Conservation (phyloP, 2,329 filamentous ascomycete genomes). For the Dothideomycetes sp. region DNA sequence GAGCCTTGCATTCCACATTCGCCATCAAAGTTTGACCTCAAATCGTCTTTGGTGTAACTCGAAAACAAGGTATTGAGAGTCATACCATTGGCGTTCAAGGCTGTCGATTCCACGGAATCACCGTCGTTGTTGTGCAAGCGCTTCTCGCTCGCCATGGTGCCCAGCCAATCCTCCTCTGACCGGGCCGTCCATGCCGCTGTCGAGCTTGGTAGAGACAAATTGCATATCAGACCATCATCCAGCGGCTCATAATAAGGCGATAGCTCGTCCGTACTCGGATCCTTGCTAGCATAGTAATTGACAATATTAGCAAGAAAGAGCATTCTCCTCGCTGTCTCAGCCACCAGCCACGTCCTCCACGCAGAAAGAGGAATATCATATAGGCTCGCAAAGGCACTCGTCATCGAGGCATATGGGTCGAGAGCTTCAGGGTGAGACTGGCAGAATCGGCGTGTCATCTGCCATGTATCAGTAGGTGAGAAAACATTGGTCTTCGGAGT, state of each 20-base stretch:
- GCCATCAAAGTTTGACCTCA: too few relatives aligned
- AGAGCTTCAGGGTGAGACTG: slow-evolving; percentile 1
- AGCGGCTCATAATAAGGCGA: not conserved
- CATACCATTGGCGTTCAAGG: too few relatives aligned
- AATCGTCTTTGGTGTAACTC: too few relatives aligned
- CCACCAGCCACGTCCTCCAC: slow-evolving; percentile 1
- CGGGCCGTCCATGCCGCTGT: not conserved
- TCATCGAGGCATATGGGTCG: not conserved
- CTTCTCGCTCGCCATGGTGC: too few relatives aligned
- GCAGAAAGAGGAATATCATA: not conserved
- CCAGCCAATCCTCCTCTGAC: slow-evolving; percentile 2
- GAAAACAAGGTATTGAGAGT: too few relatives aligned
- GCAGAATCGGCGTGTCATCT: not conserved
- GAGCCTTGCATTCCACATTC: too few relatives aligned
- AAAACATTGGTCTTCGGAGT: too few relatives aligned
- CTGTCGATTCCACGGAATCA: too few relatives aligned
- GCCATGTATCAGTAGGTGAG: too few relatives aligned
- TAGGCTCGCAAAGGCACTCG: not conserved
- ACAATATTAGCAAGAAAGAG: not conserved
- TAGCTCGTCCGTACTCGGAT: not conserved
- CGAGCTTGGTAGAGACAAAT: not conserved
- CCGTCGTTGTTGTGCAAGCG: too few relatives aligned
- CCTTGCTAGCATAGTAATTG: not conserved
- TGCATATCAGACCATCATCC: slow-evolving; percentile 1
- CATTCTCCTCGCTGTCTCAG: not conserved